phyloP scores from a whole-genome alignment of 257 asterid genomes.

The Oldenlandia corymbosa region DNA sequence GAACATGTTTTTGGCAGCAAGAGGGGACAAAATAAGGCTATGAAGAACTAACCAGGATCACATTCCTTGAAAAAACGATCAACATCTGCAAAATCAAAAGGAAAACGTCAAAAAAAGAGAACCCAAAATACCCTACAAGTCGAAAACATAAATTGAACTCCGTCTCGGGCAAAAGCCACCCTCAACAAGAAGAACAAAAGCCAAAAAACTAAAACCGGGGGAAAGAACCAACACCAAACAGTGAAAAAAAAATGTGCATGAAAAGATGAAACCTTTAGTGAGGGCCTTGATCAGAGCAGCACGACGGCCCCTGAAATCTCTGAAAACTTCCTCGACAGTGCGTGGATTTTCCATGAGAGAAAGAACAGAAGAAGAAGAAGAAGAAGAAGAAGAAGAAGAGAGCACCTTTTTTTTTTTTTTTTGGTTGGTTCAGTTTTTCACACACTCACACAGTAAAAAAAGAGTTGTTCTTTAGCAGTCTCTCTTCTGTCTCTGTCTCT shows the following conservation, averaged over 20 bases:
- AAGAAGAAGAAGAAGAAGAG: too few relatives aligned
- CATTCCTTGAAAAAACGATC: constrained; percentile 25
- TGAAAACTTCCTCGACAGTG: constrained; percentile 38
- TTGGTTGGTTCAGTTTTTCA: neutral
- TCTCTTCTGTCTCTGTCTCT: neutral
- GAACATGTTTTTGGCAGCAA: too few relatives aligned
- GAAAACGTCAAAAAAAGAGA: neutral
- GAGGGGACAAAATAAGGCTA: neutral
- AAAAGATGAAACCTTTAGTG: constrained; percentile 22
- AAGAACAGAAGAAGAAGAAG: too few relatives aligned
- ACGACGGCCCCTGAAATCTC: constrained; percentile 41
- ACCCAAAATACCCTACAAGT: constrained; percentile 8
- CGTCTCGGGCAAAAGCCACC: neutral
- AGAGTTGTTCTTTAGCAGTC: neutral
- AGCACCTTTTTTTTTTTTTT: too few relatives aligned
- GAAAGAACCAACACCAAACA: neutral
- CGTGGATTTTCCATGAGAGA: constrained; percentile 30
- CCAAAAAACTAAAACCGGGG: neutral
- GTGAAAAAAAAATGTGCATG: neutral
- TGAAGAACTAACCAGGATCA: constrained; percentile 27
- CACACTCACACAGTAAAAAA: neutral
- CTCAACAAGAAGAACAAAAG: too few relatives aligned
- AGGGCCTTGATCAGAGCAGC: constrained; percentile 38
- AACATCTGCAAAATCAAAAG: constrained; percentile 19
- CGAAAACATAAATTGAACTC: neutral